Evolutionary conservation across 108 stramenopile species (phyloP).

Genomic region (Skeletonema marinoi): DNA sequence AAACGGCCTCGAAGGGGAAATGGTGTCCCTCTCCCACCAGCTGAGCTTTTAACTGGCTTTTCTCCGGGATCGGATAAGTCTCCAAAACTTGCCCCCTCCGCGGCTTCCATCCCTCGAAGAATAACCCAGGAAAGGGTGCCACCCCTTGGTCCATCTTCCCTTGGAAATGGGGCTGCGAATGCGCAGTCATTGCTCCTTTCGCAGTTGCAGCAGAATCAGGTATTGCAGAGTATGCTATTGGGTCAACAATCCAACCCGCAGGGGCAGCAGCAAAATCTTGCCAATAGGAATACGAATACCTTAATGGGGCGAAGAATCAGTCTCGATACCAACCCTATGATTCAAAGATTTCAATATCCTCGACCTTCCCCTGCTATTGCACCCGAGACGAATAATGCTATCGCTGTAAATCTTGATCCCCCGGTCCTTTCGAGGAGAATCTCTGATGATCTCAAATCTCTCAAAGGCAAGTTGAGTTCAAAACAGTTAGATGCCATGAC

Average conservation of each 20-base stretch:
- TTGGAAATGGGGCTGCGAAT: not conserved
- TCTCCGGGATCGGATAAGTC: not conserved
- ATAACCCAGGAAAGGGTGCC: not conserved
- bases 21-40: not conserved
- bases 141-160: not conserved
- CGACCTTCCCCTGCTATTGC: not conserved
- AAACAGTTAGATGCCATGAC: conserved; percentile 29
- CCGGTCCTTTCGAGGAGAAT: not conserved
- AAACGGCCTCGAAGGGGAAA: not conserved
- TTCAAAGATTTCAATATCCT: not conserved
- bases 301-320: not conserved
- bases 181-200: not conserved
- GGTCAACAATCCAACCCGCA: not conserved
- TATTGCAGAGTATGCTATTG: not conserved
- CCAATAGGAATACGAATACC: not conserved
- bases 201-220: not conserved
- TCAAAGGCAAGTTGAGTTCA: not conserved
- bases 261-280: not conserved
- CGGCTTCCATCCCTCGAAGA: not conserved
- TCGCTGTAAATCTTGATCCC: not conserved
- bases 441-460: not conserved
- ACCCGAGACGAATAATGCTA: not conserved
- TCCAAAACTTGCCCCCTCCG: not conserved
- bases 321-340: not conserved
- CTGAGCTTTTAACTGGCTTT: not conserved